A percentile compares a stretch with the other conserved stretches of the same genome.
These are phyloP conservation scores for Monilinia laxa DNA, from an alignment of 2,329 filamentous ascomycete species.

Conservation along the genomic window DNA sequence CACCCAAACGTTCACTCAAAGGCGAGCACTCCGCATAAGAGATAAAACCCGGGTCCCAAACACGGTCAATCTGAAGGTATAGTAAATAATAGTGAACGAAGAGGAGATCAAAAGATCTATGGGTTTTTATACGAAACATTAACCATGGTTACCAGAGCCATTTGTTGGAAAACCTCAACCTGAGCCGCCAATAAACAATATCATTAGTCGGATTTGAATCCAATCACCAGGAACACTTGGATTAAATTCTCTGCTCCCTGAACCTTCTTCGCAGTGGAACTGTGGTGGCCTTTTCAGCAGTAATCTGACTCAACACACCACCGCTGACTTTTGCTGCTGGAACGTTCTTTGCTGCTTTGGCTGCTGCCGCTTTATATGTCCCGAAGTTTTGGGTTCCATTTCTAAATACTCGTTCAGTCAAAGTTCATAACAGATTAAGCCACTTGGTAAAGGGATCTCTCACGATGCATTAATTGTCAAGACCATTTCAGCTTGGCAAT, in stretches of 20 bases:
- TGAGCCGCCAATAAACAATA: neutral
- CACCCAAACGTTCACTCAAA: too few relatives aligned
- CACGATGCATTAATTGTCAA: slow-evolving; percentile 45
- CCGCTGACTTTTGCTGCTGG: slow-evolving; percentile 5
- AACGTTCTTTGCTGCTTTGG: neutral
- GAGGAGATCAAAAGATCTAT: too few relatives aligned
- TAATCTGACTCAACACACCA: neutral
- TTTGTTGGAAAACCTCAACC: neutral
- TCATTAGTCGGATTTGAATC: neutral
- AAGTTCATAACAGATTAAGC: neutral
- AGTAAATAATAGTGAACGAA: too few relatives aligned
- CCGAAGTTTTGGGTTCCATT: slow-evolving; percentile 13
- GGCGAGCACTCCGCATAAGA: too few relatives aligned
- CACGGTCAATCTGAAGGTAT: too few relatives aligned
- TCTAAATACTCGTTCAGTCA: neutral
- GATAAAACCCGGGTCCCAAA: too few relatives aligned
- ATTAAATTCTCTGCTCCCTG: neutral
- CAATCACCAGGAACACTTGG: neutral
- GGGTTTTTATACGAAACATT: too few relatives aligned
- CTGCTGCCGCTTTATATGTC: slow-evolving; percentile 16
- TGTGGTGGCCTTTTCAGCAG: slow-evolving; percentile 3
- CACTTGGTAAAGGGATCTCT: neutral
- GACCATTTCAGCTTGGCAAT: slow-evolving; percentile 59
- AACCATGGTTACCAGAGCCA: neutral
- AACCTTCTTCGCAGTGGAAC: slow-evolving; percentile 2